Conservation (phyloP, 2,329 filamentous ascomycete species). For the Venturiaceae sp. region DNA sequence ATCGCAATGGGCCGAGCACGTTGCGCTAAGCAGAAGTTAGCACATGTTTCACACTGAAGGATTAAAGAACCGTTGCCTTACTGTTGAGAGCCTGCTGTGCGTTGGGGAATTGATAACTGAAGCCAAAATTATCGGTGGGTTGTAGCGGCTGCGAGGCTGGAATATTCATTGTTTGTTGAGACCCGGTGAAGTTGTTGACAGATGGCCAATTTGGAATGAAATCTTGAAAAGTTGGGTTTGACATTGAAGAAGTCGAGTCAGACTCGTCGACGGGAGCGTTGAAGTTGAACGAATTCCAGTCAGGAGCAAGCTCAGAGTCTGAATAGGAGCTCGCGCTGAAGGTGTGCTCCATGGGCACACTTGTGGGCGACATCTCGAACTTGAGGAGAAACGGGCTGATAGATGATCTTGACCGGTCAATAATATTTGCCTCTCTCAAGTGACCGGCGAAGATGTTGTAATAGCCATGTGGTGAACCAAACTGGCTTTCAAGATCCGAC, state of each 20-base stretch:
- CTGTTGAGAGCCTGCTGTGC: background rate
- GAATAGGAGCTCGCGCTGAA: background rate
- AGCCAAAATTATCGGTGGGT: background rate
- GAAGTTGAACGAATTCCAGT: background rate
- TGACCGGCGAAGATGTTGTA: background rate
- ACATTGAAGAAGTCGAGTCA: background rate
- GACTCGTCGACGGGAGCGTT: background rate
- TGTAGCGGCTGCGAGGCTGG: background rate
- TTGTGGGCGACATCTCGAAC: background rate
- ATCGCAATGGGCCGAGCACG: background rate
- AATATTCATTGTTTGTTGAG: background rate
- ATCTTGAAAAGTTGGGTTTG: background rate
- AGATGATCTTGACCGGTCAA: conserved; percentile 14
- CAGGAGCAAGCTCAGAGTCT: background rate
- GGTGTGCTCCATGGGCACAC: background rate
- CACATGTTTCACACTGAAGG: background rate
- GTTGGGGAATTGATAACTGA: background rate
- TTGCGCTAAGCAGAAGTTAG: background rate
- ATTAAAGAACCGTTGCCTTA: background rate
- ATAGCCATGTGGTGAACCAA: background rate
- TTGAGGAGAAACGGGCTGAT: background rate
- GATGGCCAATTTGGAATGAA: background rate
- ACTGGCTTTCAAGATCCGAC: background rate
- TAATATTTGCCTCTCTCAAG: conserved; percentile 11
- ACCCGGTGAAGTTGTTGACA: background rate